Conservation (phyloP, 1,284 basidiomycete species). For the Sporisorium graminicola region DNA sequence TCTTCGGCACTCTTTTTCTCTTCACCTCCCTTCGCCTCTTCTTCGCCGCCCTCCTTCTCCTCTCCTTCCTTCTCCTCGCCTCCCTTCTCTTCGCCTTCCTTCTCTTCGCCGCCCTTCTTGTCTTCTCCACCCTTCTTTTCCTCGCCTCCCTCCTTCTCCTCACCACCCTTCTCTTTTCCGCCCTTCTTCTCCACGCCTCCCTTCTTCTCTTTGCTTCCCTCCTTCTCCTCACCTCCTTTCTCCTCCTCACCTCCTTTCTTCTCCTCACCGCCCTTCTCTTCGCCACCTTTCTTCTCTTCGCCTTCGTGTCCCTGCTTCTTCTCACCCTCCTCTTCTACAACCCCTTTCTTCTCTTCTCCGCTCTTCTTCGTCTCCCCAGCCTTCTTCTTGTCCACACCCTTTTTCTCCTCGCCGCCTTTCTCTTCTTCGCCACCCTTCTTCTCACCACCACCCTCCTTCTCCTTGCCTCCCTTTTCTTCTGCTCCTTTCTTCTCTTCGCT, state of each 20-base stretch:
- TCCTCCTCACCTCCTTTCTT: not conserved
- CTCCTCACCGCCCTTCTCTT: conserved; percentile 7
- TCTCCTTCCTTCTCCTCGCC: not conserved
- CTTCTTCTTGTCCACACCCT: not conserved
- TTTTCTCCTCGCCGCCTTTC: conserved; percentile 6
- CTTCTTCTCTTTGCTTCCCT: conserved; percentile 3
- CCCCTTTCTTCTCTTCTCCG: conserved; percentile 8
- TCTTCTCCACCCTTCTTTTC: not conserved
- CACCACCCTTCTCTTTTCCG: conserved; percentile 13
- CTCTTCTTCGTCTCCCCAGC: conserved; percentile 16
- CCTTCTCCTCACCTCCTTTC: conserved; percentile 12
- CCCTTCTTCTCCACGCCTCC: not conserved
- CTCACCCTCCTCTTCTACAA: conserved; percentile 12
- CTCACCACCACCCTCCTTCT: not conserved
- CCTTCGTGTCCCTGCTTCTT: conserved; percentile 9
- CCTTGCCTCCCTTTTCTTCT: conserved; percentile 2
- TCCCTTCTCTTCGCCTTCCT: not conserved
- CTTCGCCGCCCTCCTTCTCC: not conserved
- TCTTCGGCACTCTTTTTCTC: conserved; percentile 1
- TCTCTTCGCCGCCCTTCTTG: conserved; percentile 8
- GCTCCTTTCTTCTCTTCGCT: not conserved
- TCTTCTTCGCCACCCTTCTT: conserved; percentile 2
- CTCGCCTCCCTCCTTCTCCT: conserved; percentile 4
- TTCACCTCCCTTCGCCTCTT: conserved; percentile 13
- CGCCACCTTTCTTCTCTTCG: not conserved